A percentile compares a stretch with the other conserved stretches of the same genome.
Conservation (phyloP, 345 rosid species). For the Lepidium aucheri region DNA sequence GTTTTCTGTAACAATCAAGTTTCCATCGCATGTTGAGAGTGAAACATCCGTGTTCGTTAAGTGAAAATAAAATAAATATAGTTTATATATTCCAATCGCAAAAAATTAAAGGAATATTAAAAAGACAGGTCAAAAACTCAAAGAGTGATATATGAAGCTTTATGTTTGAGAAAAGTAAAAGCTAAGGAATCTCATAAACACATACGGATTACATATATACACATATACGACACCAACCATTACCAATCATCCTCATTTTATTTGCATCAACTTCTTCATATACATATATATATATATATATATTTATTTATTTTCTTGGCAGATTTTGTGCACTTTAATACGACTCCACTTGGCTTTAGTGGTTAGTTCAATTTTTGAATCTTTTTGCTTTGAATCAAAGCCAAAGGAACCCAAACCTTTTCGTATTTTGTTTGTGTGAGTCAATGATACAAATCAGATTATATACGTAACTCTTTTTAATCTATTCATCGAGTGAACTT, state of each 20-base stretch:
- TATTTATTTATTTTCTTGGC: not conserved
- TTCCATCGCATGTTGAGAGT: slow-evolving; percentile 18
- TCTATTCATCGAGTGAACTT: not conserved
- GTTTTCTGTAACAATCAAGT: slow-evolving; percentile 12
- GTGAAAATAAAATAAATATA: not conserved
- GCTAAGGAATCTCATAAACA: slow-evolving; percentile 21
- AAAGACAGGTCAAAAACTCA: not conserved
- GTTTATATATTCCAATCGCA: not conserved
- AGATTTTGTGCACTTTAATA: slow-evolving; percentile 6
- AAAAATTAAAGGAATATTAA: not conserved
- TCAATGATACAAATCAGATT: not conserved
- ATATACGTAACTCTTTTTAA: not conserved
- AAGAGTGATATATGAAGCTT: slow-evolving; percentile 15
- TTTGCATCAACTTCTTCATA: not conserved
- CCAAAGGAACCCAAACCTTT: slow-evolving; percentile 19
- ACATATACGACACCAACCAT: slow-evolving; percentile 10
- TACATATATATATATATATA: not conserved
- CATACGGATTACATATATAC: not conserved
- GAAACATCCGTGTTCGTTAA: slow-evolving; percentile 23
- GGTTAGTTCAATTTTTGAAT: slow-evolving; percentile 15
- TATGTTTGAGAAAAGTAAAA: slow-evolving; percentile 21
- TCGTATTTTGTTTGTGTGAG: not conserved
- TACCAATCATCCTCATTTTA: not conserved
- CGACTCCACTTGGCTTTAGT: slow-evolving; percentile 17
- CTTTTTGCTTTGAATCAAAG: slow-evolving; percentile 27